Evolutionary conservation across 176 grass and related monocot species (phyloP).

Genomic region (Ananas comosus): DNA sequence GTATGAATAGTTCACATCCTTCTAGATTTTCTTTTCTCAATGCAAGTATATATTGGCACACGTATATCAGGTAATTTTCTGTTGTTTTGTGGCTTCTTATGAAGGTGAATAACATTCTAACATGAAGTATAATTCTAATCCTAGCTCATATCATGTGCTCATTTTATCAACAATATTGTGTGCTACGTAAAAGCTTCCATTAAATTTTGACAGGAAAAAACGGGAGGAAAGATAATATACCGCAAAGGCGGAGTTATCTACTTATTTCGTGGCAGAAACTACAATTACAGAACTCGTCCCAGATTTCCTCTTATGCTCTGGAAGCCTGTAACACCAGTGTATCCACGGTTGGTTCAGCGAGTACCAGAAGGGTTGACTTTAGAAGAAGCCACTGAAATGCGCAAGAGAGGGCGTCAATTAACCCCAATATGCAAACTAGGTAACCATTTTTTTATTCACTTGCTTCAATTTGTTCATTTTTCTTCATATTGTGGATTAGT

Average conservation of each 20-base stretch:
- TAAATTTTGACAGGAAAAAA: conserved; percentile 55
- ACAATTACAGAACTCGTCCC: conserved; percentile 64
- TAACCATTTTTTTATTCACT: conserved; percentile 16
- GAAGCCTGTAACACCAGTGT: conserved; percentile 66
- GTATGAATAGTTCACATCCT: too few relatives aligned
- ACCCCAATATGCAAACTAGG: conserved; percentile 71
- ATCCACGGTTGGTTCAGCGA: conserved; percentile 62
- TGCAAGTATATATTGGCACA: background rate
- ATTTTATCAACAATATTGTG: too few relatives aligned
- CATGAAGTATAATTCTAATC: background rate
- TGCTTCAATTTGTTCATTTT: background rate
- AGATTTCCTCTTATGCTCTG: conserved; percentile 93
- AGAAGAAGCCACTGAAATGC: conserved; percentile 57
- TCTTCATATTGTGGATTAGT: background rate
- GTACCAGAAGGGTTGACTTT: conserved; percentile 72
- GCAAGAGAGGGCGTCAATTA: conserved; percentile 41
- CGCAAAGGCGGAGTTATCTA: conserved; percentile 65
- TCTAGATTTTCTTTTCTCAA: background rate
- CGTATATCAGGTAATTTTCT: too few relatives aligned
- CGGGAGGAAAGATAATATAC: conserved; percentile 84
- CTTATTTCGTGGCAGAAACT: conserved; percentile 90
- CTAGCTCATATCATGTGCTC: background rate
- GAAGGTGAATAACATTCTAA: background rate
- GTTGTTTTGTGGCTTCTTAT: too few relatives aligned
- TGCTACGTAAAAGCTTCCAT: background rate